These are phyloP conservation scores for Scortechinia acanthostroma DNA, from an alignment of 2,329 filamentous ascomycete species.

Conservation along the genomic window DNA sequence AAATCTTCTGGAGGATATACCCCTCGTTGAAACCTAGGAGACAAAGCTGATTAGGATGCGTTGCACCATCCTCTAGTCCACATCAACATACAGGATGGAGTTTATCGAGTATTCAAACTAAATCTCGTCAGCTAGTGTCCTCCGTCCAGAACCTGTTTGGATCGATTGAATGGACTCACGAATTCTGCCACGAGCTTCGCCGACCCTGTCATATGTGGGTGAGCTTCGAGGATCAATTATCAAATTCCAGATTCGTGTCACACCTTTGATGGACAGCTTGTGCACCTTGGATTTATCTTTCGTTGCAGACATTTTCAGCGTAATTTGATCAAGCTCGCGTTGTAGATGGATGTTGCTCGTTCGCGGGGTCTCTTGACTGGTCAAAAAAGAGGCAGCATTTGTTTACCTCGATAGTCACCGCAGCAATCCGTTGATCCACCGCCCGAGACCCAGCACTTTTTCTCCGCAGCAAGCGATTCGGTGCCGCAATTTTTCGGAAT, in stretches of 20 bases:
- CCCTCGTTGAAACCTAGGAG: conserved; percentile 70
- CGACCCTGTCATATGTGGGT: conserved; percentile 40
- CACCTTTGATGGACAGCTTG: conserved; percentile 83
- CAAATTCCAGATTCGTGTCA: conserved; percentile 10
- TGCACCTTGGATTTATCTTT: conserved; percentile 82
- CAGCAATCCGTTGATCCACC: not conserved
- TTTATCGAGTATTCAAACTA: conserved; percentile 98
- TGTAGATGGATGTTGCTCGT: too few relatives aligned
- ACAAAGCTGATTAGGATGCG: conserved; percentile 5
- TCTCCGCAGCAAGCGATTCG: too few relatives aligned
- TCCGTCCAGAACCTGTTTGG: not conserved
- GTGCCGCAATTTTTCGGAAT: not conserved
- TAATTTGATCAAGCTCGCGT: not conserved
- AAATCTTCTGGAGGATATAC: conserved; percentile 76
- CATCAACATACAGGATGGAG: conserved; percentile 71
- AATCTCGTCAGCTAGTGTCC: not conserved
- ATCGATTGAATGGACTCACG: conserved; percentile 44
- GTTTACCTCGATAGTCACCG: conserved; percentile 2
- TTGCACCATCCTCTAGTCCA: too few relatives aligned
- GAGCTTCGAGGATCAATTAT: conserved; percentile 3
- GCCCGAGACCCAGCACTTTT: not conserved
- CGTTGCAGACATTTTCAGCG: conserved; percentile 11
- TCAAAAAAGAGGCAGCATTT: too few relatives aligned
- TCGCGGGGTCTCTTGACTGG: not conserved
- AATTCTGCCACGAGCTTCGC: conserved; percentile 92